Evolutionary conservation across 2,329 filamentous ascomycete species (phyloP).

Genomic region (Phaeosphaeriaceae sp.): DNA sequence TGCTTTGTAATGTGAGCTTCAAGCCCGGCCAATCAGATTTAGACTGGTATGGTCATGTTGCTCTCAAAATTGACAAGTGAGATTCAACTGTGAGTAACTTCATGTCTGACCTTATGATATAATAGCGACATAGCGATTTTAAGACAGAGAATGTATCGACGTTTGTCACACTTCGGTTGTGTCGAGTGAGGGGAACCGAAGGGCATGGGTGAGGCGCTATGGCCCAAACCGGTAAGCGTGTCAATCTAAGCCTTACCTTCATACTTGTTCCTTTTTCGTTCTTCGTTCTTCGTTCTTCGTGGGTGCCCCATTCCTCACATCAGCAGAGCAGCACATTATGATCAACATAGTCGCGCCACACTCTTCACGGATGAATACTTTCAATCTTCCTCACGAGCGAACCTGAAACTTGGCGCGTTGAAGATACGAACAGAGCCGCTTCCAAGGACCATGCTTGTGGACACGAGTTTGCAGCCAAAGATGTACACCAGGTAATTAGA

Average conservation of each 20-base stretch:
- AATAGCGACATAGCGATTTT: background rate
- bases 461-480: background rate
- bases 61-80: slow-evolving; percentile 2
- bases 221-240: background rate
- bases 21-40: background rate
- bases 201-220: background rate
- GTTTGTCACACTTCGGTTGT: background rate
- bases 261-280: too few species aligned
- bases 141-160: background rate
- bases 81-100: background rate
- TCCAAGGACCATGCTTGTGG: background rate
- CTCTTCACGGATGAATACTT: too few species aligned
- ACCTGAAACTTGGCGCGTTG: background rate
- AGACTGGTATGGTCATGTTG: background rate
- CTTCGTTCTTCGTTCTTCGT: too few species aligned
- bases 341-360: too few species aligned
- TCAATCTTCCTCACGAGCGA: too few species aligned
- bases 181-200: slow-evolving; percentile 13
- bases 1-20: background rate
- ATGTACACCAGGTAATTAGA: background rate
- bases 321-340: too few species aligned
- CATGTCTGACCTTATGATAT: background rate
- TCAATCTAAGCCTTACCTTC: background rate
- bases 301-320: too few species aligned
- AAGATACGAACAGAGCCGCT: background rate